Conservation (phyloP, 169 alveolate genomes). For the Plasmodium reichenowi region DNA sequence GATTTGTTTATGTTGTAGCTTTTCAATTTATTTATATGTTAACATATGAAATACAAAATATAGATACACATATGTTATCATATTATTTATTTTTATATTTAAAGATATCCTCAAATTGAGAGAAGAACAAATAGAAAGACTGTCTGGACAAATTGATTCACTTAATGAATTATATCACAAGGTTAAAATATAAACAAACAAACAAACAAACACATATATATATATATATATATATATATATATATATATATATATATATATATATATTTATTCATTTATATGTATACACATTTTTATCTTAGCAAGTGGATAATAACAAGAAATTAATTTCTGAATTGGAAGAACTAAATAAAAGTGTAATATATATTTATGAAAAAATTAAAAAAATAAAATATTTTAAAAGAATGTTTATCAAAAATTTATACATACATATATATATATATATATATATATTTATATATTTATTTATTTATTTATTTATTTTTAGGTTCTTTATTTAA, state of each 20-base stretch:
- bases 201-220: not conserved
- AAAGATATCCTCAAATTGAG: conserved; percentile 43
- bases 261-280: not conserved
- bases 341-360: conserved; percentile 55
- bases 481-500: conserved; percentile 32
- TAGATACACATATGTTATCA: not conserved
- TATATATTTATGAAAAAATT: not conserved
- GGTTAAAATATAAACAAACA: conserved; percentile 4
- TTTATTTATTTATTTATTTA: not conserved
- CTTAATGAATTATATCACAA: conserved; percentile 41
- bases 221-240: not conserved
- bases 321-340: conserved; percentile 38
- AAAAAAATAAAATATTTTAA: not conserved
- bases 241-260: not conserved
- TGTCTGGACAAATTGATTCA: conserved; percentile 48
- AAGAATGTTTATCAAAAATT: too few relatives aligned
- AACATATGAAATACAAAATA: not conserved
- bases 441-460: not conserved
- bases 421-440: too few relatives aligned
- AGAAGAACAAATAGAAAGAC: conserved; percentile 66
- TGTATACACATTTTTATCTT: not conserved
- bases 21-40: not conserved
- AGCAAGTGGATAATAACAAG: conserved; percentile 64
- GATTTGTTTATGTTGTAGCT: not conserved
- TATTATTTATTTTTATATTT: not conserved